Percentiles rank a stretch among this genome's conserved stretches.
Conservation (phyloP, 2,329 filamentous ascomycete genomes). For the Gyromitra esculenta region DNA sequence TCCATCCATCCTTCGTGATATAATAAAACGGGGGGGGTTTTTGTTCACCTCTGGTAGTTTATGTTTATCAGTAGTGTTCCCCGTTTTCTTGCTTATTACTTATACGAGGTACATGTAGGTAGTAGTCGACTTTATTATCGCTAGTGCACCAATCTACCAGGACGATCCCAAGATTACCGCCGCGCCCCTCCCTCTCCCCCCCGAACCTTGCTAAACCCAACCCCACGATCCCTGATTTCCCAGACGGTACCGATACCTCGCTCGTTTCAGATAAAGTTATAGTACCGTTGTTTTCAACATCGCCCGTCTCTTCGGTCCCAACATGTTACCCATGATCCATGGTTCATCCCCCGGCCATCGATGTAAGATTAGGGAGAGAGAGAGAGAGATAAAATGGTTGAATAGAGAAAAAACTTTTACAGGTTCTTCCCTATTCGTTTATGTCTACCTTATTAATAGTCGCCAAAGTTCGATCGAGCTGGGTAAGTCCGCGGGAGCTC, state of each 20-base stretch:
- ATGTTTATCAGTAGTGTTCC: not conserved
- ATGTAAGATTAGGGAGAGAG: conserved; percentile 11
- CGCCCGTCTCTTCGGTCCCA: not conserved
- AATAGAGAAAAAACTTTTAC: not conserved
- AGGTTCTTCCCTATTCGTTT: not conserved
- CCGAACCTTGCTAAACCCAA: not conserved
- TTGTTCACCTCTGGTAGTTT: not conserved
- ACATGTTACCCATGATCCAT: conserved; percentile 2
- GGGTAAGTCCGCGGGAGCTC: not conserved
- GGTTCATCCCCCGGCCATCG: not conserved
- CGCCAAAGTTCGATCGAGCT: not conserved
- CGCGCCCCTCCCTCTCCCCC: no score
- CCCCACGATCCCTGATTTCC: conserved; percentile 19
- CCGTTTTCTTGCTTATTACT: no score
- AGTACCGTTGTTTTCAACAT: not conserved
- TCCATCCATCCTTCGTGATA: no score
- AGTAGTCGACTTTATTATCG: not conserved
- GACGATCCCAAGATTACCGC: not conserved
- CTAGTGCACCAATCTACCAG: not conserved
- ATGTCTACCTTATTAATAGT: not conserved
- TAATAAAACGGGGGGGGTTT: no score
- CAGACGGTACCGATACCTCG: conserved; percentile 8
- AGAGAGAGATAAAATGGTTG: no score
- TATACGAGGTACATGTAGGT: no score
- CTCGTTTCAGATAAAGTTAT: conserved; percentile 20